Conservation (phyloP, 2,329 filamentous ascomycete genomes). For the Aspergillus neotritici region DNA sequence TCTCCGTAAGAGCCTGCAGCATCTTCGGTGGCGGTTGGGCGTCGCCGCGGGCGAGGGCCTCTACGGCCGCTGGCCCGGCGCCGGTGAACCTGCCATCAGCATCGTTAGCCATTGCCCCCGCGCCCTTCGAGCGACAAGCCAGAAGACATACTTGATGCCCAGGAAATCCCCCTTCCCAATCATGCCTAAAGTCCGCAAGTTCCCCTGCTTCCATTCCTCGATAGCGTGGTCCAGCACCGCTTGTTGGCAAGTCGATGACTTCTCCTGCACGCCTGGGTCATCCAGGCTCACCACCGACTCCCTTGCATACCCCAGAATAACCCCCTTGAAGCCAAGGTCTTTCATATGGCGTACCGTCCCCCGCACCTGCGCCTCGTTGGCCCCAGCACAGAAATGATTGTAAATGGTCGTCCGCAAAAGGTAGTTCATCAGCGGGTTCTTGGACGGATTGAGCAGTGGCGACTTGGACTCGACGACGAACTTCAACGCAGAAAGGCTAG, state of each 20-base stretch:
- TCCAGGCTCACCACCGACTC: slow-evolving; percentile 33
- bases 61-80: slow-evolving; percentile 34
- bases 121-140: slow-evolving; percentile 38
- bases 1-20: slow-evolving; percentile 31
- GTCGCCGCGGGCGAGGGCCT: slow-evolving; percentile 32
- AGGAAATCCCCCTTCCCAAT: slow-evolving; percentile 40
- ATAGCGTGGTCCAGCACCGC: slow-evolving; percentile 23
- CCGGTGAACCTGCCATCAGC: slow-evolving; percentile 36
- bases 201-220: slow-evolving; percentile 45
- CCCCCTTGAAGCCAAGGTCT: slow-evolving; percentile 42
- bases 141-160: slow-evolving; percentile 37
- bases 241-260: slow-evolving; percentile 8
- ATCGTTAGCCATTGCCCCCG: slow-evolving; percentile 28
- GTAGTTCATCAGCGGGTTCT: slow-evolving; percentile 35
- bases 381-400: slow-evolving; percentile 47
- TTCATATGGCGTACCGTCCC: slow-evolving; percentile 36
- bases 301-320: slow-evolving; percentile 45
- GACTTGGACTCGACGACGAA: slow-evolving; percentile 36
- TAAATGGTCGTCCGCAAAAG: slow-evolving; percentile 39
- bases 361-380: slow-evolving; percentile 36
- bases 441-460: slow-evolving; percentile 36
- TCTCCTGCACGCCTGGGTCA: slow-evolving; percentile 3
- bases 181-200: slow-evolving; percentile 43
- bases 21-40: slow-evolving; percentile 30
- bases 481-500: slow-evolving; percentile 22